These are phyloP conservation scores for Oldenlandia corymbosa DNA, from an alignment of 257 asterid genomes.

Conservation along the genomic window DNA sequence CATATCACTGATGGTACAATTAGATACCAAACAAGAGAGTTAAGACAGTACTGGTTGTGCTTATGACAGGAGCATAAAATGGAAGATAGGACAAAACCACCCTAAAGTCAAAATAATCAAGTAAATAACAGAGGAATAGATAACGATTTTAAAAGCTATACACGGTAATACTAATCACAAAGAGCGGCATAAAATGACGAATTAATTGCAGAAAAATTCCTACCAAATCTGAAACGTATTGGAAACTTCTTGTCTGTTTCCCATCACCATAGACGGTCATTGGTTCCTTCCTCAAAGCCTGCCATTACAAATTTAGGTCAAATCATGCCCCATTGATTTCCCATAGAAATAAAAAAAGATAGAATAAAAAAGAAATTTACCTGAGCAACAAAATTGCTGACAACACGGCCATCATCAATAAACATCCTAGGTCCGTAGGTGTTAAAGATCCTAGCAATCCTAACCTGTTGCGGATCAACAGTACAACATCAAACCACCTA, in stretches of 20 bases:
- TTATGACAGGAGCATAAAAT: not conserved
- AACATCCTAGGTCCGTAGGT: constrained; percentile 99
- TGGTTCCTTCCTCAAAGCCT: constrained; percentile 97
- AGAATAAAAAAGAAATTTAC: constrained; percentile 26
- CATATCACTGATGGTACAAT: not conserved
- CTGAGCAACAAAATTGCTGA: constrained; percentile 99
- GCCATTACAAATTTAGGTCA: constrained; percentile 15
- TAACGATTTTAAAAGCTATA: not conserved
- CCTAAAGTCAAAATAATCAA: not conserved
- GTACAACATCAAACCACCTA: not conserved
- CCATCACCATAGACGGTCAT: constrained; percentile 97
- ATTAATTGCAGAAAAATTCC: not conserved
- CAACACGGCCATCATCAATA: constrained; percentile 98
- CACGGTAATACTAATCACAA: not conserved
- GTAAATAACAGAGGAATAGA: not conserved
- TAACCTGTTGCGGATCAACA: constrained; percentile 43
- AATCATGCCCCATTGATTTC: not conserved
- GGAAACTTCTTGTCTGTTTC: constrained; percentile 94
- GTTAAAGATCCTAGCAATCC: constrained; percentile 94
- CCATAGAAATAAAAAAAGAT: not conserved
- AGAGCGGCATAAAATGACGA: not conserved
- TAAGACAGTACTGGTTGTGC: not conserved
- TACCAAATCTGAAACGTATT: constrained; percentile 95
- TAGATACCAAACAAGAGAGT: not conserved
- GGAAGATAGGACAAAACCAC: not conserved